Base-by-base conservation (phyloP, 2,329 filamentous ascomycete genomes). In the Harringtonia lauricola region DNA sequence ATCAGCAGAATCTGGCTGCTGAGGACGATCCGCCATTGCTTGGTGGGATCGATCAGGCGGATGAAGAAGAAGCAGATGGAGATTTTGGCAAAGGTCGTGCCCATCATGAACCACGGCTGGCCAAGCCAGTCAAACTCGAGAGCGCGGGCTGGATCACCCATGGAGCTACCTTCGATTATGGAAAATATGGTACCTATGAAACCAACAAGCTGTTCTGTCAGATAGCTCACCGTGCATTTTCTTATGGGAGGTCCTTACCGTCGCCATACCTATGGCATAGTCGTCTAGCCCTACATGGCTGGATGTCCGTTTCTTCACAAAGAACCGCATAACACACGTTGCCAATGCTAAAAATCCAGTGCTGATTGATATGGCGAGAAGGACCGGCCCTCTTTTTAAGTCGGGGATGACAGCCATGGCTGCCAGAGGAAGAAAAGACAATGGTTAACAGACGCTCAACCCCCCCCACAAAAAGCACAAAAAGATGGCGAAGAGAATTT, bases 1-100 rank as follows among this genome's bases (percentile, higher is more conserved):
- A 65, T 56, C 5, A 60, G 35, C 21, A 59, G 41, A 13, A 62
- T 54, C 41, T 60, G 47, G 8, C 54, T 46, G 15, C 52, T 52
- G 18, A 64, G 49, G 22, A 60, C 47, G 10, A 57, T 47, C 39
- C 55, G 52, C 62, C 61, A 64, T 13, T 50, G 49, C 34, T 51
- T 52, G 8, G 54, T 49, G 26, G 53, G 47, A 17, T 55, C 53
- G 18, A 61, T 49, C 8, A 61, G 52, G 14, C 55, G 51, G 31
- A 61, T 53, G 37, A 64, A 57, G 44, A 59, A 59, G 17, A 65
- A 53, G 40, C 58, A 63, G 34, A 64, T 59, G 28, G 63, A 61
- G 21, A 62, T 58, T 49, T 63, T 61, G 54, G 56, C 57, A 36
- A 63, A 51, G 0, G 61, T 59, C 8, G 57, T 55, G 39, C 54